Evolutionary conservation across 129 eudicot species (phyloP), one percentile per base, ranked within the genome.

Genomic region (Kitagawia praeruptora): DNA sequence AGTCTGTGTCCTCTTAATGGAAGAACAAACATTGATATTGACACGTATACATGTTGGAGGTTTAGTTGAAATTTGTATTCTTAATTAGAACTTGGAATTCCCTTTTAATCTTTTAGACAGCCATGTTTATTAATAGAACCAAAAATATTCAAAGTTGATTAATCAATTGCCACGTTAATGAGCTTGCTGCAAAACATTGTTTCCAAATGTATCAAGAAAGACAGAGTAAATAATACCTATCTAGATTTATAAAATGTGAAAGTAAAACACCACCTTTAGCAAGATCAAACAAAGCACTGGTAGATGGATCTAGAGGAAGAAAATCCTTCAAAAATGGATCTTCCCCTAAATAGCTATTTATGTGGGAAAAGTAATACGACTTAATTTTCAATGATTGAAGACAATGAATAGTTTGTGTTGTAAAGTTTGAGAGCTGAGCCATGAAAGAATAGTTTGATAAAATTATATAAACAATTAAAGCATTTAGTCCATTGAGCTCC

Each of bases 311-410:
- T 42, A 89, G 5, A 66, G 93, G 93, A 82, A 89, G 91, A 85
- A 69, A 89, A 10, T 87, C 47, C 86, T 83, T 87, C 85, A 89
- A 70, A 71, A 89, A 89, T 72, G 83, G 80, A 80, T 89, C 93
- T 75, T 89, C 91, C 85, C 86, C 83, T 45, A 89, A 85, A 79
- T 47, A 89, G 87, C 82, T 89, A 78, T 89, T 89, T 47, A 89
- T 85, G 76, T 89, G 93, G 53, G 89, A 76, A 77, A 89, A 89
- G 77, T 89, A 23, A 8, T 39, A 67, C 23, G 31, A 74, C 4
- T 40, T 11, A 48, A 27, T n/a, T 54, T 12, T 81, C 70, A 70
- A 14, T 31, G 21, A 75, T 19, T 48, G n/a, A 37, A 46, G 31
- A 49, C 53, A 49, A 66, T 38, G 45, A 16, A 70, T 38, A 21